Base-by-base conservation (phyloP, 495 filamentous ascomycete genomes). In the Penicillium waksmanii region DNA sequence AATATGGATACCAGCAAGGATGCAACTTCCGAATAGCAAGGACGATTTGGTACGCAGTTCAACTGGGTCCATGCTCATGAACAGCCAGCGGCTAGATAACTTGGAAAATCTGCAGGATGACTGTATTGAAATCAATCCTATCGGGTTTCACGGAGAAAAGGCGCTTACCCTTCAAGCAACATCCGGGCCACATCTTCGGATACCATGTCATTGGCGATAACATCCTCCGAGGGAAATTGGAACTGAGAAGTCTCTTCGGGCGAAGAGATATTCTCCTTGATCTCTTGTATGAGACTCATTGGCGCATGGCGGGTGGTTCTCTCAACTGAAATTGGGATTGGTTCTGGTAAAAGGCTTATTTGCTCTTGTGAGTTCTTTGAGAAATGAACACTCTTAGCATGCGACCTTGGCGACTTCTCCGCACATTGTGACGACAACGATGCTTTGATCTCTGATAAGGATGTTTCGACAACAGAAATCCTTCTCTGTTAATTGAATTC, bases 41-140 rank as follows among this genome's bases (percentile, higher is more conserved):
- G 60, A 38, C 8, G 64, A 66, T 33, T 57, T 63, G 8, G 44
- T 21, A 2, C 57, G 44, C 27, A 66, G 12, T 3, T 57, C 49
- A 1, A 27, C 25, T 1, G 51, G 60, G 11, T 60, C 51, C 18
- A 54, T 66, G 38, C 19, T 60, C 56, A 66, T 60, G 18, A 66
- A 66, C 25, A 66, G 31, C 64, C 64, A 66, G 18, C 64, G 64
- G 34, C 57, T 66, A 5, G 64, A 66, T 36, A 63, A 6, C 7
- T 66, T 63, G 5, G 53, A 60, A 33, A 63, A 66, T 21, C 64
- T 66, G 42, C 4, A 38, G 9, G 15, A 17, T 17, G 19, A 49
- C 35, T 52, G 23, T 36, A 10, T 33, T 51, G 11, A 18, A 11
- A 19, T 35, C 49, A 51, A 34, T 27, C 33, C 27, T 36, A 34